A percentile compares a stretch with the other conserved stretches of the same genome.
Conservation (phyloP, 2,329 filamentous ascomycete species). For the Trichophyton equinum region DNA sequence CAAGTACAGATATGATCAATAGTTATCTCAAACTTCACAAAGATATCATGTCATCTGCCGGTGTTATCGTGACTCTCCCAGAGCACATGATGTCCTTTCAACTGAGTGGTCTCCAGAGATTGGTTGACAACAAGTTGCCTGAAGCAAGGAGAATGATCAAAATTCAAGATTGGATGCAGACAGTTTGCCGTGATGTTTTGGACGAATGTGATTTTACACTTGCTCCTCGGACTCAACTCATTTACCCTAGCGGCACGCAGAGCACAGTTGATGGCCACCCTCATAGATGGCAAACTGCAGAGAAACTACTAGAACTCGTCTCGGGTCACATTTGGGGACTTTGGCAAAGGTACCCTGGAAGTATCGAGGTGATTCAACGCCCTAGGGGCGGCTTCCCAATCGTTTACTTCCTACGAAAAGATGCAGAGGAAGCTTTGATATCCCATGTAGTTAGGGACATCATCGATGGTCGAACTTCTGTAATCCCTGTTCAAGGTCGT, state of each 20-base stretch:
- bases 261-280: slow-evolving; percentile 40
- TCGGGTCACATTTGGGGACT: slow-evolving; percentile 22
- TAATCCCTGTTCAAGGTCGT: slow-evolving; percentile 14
- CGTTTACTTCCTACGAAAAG: slow-evolving; percentile 42
- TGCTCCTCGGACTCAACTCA: slow-evolving; percentile 46
- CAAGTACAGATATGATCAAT: slow-evolving; percentile 18
- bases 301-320: slow-evolving; percentile 41
- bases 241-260: slow-evolving; percentile 50
- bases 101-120: slow-evolving; percentile 46
- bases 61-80: slow-evolving; percentile 48
- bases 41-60: slow-evolving; percentile 19
- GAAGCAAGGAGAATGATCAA: slow-evolving; percentile 39
- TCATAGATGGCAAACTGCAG: slow-evolving; percentile 44
- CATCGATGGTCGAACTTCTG: slow-evolving; percentile 20
- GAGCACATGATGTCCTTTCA: slow-evolving; percentile 55
- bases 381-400: slow-evolving; percentile 40
- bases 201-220: slow-evolving; percentile 56
- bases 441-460: slow-evolving; percentile 32
- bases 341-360: slow-evolving; percentile 28
- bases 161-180: slow-evolving; percentile 40
- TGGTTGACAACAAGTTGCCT: slow-evolving; percentile 36
- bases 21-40: slow-evolving; percentile 30
- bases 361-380: slow-evolving; percentile 39
- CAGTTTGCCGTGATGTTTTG: slow-evolving; percentile 43
- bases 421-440: slow-evolving; percentile 37